Evolutionary conservation across 805 yeast genomes (phyloP), one percentile per base, ranked within the genome.

Genomic region (Lipomyces yamanashiensis): DNA sequence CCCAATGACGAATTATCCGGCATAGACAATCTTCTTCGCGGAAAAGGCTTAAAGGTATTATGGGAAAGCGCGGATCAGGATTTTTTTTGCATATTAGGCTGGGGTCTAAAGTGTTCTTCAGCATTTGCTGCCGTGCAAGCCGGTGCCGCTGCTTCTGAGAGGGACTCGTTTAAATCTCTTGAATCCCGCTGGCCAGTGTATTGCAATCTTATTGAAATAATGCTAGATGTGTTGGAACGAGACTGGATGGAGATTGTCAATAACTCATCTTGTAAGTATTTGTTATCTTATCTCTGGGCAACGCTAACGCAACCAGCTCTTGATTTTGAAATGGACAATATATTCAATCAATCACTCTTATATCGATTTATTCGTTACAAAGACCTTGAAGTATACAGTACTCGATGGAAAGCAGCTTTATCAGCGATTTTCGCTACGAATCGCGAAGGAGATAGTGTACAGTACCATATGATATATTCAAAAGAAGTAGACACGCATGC

Each of bases 31-130:
- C 13, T 56, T 15, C n/a, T 57, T 47, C 33, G 44, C 41, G 50
- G 62, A 5, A 55, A 53, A 23, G 57, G 57, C 10, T n/a, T 53
- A 34, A 47, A 53, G 33, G 28, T 21, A n/a, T 41, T 65, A 43
- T 65, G 63, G 67, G 51, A 34, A 10, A 17, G 50, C 28, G 55
- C 50, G 17, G 67, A 58, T 34, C 59, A 50, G 17, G 60, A 64
- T 43, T 15, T 66, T n/a, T 56, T 62, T 48, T 43, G 54, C 6
- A 51, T 66, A 9, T 9, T 64, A 15, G 69, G 69, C 1, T 66
- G 69, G 69, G 59, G 55, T 8, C 52, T 66, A 7, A 44, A 58
- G 34, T 66, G 69, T 19, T 63, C 65, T 1, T 48, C 68, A 7
- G 67, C 62, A 10, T 43, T 28, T 12, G 61, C 48, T 9, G 44